phyloP scores from a whole-genome alignment of 768 basidiomycete species.

The Pleurotus ostreatus region DNA sequence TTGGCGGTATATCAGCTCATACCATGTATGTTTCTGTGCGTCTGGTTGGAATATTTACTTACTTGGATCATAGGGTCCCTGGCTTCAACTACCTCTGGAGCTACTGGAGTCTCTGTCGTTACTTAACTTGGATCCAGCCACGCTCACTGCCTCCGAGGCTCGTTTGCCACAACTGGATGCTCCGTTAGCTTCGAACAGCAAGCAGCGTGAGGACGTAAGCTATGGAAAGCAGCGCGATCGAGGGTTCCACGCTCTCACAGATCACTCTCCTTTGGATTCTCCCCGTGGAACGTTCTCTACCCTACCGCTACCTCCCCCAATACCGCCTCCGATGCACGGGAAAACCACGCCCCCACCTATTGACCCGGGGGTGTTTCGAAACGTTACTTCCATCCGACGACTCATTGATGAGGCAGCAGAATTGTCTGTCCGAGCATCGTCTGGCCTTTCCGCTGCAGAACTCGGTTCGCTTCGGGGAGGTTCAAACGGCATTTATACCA shows the following conservation, averaged over 20 bases:
- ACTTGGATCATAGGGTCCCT: slow-evolving; percentile 64
- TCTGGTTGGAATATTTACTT: slow-evolving; percentile 4
- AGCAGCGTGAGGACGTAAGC: slow-evolving; percentile 4
- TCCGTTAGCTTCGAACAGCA: neutral
- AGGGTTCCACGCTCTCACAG: slow-evolving; percentile 36
- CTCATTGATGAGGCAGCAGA: slow-evolving; percentile 90
- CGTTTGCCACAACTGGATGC: slow-evolving; percentile 25
- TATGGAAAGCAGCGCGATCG: slow-evolving; percentile 40
- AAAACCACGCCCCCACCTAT: slow-evolving; percentile 82
- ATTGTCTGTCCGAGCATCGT: slow-evolving; percentile 82
- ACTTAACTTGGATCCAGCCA: slow-evolving; percentile 73
- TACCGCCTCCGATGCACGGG: slow-evolving; percentile 54
- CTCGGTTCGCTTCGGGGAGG: slow-evolving; percentile 59
- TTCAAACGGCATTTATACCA: slow-evolving; percentile 31
- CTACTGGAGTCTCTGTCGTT: slow-evolving; percentile 77
- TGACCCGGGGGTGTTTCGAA: slow-evolving; percentile 83
- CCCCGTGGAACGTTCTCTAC: slow-evolving; percentile 30
- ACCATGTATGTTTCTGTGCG: slow-evolving; percentile 58
- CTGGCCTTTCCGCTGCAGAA: slow-evolving; percentile 74
- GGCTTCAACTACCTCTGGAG: slow-evolving; percentile 87
- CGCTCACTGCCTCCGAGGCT: slow-evolving; percentile 45
- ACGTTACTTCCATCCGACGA: slow-evolving; percentile 67
- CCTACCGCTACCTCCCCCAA: slow-evolving; percentile 39
- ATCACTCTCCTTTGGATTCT: slow-evolving; percentile 44
- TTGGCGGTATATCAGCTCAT: slow-evolving; percentile 91